Base-by-base conservation (phyloP, 352 stramenopile genomes). In the Phytopythium litorale region DNA sequence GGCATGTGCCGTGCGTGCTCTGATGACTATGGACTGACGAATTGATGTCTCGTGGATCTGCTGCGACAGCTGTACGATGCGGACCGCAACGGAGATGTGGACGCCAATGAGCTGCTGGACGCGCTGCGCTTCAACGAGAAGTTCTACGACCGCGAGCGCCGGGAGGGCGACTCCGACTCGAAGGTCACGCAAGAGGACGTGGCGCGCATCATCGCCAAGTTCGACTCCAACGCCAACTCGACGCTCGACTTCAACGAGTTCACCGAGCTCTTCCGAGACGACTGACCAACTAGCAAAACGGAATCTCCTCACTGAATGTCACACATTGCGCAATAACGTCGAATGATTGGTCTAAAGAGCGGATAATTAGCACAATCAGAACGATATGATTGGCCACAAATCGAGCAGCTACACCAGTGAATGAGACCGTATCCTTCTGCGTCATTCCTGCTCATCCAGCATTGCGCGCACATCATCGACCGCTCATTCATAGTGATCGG, bases 221-320 rank as follows among this genome's bases (percentile, higher is more conserved):
- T 91, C 56, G 84, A 93, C 64, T 63, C 75, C 6, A 83, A 94
- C 60, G 81, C 82, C 51, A 94, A 89, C 63, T 74, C 78, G 28
- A 78, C 79, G 7, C 72, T 94, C 38, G 80, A 94, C 67, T 67
- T 94, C 12, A 32, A 78, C 60, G 82, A 94, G 65, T 94, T 94
- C 58, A 81, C 90, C 48, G 79, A 91, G 66, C 79, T 94, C 43
- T 91, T 94, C 57, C 73, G 81, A 15, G 84, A 91, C 52, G 82
- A 77, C 25, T 90, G 76, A 69, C 21, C 9, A 18, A 32, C 28
- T 5, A 32, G 28, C 28, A 40, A 40, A 11, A 40, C 35, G 9
- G 8, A 40, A 40, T 0, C 15, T 15, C 8, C 35, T 13, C 35
- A 46, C 7, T 11, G 15, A 43, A 43, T n/a, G 37, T 43, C 37